These are phyloP conservation scores for Vigna unguiculata DNA, from an alignment of 306 rosid genomes.

Conservation along the genomic window DNA sequence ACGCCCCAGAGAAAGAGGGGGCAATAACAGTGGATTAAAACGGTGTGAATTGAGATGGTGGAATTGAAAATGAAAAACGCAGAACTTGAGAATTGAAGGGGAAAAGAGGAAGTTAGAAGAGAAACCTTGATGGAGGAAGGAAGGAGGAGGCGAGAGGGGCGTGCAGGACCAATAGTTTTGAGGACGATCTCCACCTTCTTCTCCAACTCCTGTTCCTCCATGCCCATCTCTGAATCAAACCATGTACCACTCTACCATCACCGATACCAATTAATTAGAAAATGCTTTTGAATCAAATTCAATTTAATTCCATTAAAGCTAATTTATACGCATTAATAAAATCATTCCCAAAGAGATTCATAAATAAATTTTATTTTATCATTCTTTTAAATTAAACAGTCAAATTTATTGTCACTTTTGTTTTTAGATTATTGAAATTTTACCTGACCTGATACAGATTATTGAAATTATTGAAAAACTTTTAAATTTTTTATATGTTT, in stretches of 20 bases:
- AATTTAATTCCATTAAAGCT: background rate
- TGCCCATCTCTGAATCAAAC: conserved; percentile 9
- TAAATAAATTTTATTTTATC: too few species aligned
- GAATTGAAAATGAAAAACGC: background rate
- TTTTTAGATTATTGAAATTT: too few species aligned
- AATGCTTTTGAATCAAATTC: background rate
- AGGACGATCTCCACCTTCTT: conserved; percentile 72
- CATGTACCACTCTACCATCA: background rate
- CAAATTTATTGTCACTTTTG: too few species aligned
- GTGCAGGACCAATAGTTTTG: conserved; percentile 84
- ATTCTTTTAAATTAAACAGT: too few species aligned
- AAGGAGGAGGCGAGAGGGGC: conserved; percentile 79
- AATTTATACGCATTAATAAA: background rate
- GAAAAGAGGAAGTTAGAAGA: background rate
- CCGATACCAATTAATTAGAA: background rate
- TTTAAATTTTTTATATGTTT: too few species aligned
- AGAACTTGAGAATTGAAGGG: conserved; percentile 17
- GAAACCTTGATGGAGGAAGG: conserved; percentile 73
- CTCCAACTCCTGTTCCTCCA: conserved; percentile 56
- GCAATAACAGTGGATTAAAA: background rate
- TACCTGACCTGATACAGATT: too few species aligned
- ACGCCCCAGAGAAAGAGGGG: background rate
- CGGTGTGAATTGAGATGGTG: background rate
- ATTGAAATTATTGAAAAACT: too few species aligned
- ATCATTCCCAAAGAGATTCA: too few species aligned